Percentiles rank a stretch among this genome's conserved stretches.
Conservation (phyloP, 305 asterid genomes). For the Fraxinus angustifolia region DNA sequence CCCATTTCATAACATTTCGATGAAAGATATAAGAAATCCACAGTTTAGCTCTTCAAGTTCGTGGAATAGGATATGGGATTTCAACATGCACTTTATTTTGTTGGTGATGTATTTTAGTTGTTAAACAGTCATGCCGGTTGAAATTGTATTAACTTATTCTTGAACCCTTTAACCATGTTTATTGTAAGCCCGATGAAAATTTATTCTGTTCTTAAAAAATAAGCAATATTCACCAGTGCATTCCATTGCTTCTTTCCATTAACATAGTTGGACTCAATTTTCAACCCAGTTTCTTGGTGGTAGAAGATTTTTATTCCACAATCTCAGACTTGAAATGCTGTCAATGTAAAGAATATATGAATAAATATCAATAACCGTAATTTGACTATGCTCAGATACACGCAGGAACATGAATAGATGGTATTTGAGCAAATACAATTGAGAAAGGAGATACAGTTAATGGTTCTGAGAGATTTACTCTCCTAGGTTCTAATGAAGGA, state of each 20-base stretch:
- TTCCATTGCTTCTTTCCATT: background rate
- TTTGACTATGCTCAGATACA: slow-evolving; percentile 31
- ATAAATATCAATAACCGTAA: background rate
- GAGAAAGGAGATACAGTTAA: slow-evolving; percentile 63
- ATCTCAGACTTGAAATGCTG: background rate
- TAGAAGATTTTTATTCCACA: background rate
- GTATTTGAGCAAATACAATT: slow-evolving; percentile 61
- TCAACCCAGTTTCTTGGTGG: background rate
- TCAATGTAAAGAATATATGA: background rate
- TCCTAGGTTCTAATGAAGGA: slow-evolving; percentile 55
- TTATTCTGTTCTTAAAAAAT: background rate
- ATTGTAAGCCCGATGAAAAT: background rate
- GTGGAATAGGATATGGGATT: background rate
- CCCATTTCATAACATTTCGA: background rate
- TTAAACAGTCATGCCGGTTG: background rate
- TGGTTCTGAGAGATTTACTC: slow-evolving; percentile 38
- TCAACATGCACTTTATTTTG: background rate
- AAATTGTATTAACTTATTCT: background rate
- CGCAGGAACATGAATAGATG: slow-evolving; percentile 52
- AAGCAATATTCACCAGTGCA: background rate
- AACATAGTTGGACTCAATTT: background rate
- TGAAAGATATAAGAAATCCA: background rate
- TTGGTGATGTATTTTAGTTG: background rate
- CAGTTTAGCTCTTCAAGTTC: background rate
- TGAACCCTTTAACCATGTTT: background rate